Evolutionary conservation across 139 green algal species (phyloP), one percentile per base, ranked within the genome.

Genomic region (Chlorella sp.): DNA sequence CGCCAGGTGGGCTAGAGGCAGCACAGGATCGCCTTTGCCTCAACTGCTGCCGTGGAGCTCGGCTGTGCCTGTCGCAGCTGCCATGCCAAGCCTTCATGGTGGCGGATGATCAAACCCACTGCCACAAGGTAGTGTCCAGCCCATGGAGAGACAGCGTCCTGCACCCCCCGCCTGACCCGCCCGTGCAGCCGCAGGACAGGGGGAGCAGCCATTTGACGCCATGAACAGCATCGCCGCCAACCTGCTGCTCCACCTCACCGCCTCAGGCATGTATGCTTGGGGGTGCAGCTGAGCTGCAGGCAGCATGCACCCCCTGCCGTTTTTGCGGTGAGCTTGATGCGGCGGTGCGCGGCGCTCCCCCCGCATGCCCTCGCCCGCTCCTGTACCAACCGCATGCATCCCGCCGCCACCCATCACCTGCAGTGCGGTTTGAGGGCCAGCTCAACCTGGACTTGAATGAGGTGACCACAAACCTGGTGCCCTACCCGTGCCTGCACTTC

Each of bases 371-470:
- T n/a, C n/a, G n/a, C n/a, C n/a, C n/a, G n/a, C n/a, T n/a, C 30
- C 36, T 38, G n/a, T 9, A 70, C 28, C n/a, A 4, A 15, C 13
- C 26, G 3, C 62, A 4, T 69, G n/a, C n/a, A 20, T 12, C n/a
- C n/a, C 64, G 0, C n/a, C 64, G 4, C 68, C 20, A 47, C 12
- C 51, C 44, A 51, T 23, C 51, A 4, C 16, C 4, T 30, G 68
- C 68, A 74, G 78, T 96, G 71, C 90, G 95, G 9, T 97, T 97
- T 85, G 91, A 95, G 39, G 92, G 91, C 21, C 67, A 76, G 21
- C 88, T 96, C 23, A 96, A 96, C 78, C 86, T 94, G 39, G 95
- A 98, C 80, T 70, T 98, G 28, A 96, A 94, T 70, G 94, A 98
- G 82, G 93, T 98, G 74, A 94, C 91, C 39, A 97, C 92, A 74